Conservation (phyloP, 495 filamentous ascomycete species). For the Aspergillus campestris region DNA sequence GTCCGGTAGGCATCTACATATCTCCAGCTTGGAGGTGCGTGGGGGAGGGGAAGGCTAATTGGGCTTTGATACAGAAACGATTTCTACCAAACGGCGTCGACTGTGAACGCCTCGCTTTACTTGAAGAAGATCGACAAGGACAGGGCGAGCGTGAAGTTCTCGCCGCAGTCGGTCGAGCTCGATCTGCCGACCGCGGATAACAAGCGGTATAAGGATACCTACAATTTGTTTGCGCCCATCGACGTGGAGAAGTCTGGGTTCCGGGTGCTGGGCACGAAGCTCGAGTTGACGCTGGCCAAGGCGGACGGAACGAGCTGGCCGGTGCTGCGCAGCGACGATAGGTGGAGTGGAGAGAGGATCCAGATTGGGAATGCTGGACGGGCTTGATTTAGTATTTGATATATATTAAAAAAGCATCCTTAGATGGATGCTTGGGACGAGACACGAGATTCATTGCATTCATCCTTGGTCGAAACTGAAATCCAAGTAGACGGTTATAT, state of each 20-base stretch:
- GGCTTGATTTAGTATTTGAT: conserved; percentile 28
- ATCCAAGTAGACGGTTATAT: no score
- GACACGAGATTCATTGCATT: not conserved
- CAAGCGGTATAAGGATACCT: conserved; percentile 69
- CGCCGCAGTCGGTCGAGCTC: conserved; percentile 49
- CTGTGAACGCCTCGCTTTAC: conserved; percentile 86
- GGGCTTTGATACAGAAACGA: conserved; percentile 51
- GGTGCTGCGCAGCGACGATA: conserved; percentile 78
- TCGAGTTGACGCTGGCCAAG: conserved; percentile 81
- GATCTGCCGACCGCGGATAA: conserved; percentile 78
- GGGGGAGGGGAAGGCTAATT: no score
- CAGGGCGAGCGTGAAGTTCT: conserved; percentile 61
- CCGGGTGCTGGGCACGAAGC: conserved; percentile 89
- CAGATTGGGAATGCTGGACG: conserved; percentile 73
- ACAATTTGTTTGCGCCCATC: conserved; percentile 70
- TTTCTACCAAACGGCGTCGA: conserved; percentile 85
- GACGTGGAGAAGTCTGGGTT: conserved; percentile 63
- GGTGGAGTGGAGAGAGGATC: conserved; percentile 66
- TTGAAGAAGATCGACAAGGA: conserved; percentile 93
- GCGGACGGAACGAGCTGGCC: conserved; percentile 79
- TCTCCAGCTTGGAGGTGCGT: not conserved
- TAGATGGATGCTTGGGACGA: not conserved
- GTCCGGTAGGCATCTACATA: conserved; percentile 49
- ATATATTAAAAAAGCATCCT: conserved; percentile 10
- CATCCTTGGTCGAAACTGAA: no score